Evolutionary conservation across 768 basidiomycete species (phyloP).

Genomic region (Arthromyces matolae): DNA sequence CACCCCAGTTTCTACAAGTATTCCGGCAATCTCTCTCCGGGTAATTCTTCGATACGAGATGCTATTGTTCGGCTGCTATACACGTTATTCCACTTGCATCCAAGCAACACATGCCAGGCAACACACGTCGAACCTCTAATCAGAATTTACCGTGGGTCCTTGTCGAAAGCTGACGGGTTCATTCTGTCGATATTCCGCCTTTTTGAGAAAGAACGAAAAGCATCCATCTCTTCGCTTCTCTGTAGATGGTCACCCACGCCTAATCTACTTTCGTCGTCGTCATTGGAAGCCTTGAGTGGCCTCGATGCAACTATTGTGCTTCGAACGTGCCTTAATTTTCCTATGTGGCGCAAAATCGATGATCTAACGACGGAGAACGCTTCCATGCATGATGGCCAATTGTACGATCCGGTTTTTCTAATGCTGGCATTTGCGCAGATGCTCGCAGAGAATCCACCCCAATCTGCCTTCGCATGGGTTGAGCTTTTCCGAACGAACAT

Average conservation of each 20-base stretch:
- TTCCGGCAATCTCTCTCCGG: constrained; percentile 26
- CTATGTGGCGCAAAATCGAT: constrained; percentile 54
- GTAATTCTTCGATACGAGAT: constrained; percentile 33
- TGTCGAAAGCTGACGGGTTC: constrained; percentile 58
- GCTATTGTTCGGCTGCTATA: constrained; percentile 55
- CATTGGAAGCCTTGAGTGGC: constrained; percentile 63
- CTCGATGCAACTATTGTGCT: constrained; percentile 69
- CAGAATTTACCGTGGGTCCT: constrained; percentile 68
- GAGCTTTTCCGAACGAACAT: constrained; percentile 81
- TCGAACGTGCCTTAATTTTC: constrained; percentile 69
- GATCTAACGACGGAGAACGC: constrained; percentile 28
- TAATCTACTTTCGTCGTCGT: constrained; percentile 38
- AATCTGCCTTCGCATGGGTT: constrained; percentile 74
- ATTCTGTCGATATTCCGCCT: constrained; percentile 75
- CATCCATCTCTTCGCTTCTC: constrained; percentile 62
- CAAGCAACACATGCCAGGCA: constrained; percentile 80
- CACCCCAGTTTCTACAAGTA: constrained; percentile 58
- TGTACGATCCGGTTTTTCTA: constrained; percentile 83
- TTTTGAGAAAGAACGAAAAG: constrained; percentile 69
- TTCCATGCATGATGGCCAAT: constrained; percentile 30
- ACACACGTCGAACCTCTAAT: constrained; percentile 79
- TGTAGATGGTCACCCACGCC: constrained; percentile 57
- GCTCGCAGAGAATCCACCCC: constrained; percentile 54
- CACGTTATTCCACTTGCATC: constrained; percentile 70
- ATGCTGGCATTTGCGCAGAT: constrained; percentile 63